phyloP scores from a whole-genome alignment of 1,284 basidiomycete genomes.

The Meira miltonrushii region DNA sequence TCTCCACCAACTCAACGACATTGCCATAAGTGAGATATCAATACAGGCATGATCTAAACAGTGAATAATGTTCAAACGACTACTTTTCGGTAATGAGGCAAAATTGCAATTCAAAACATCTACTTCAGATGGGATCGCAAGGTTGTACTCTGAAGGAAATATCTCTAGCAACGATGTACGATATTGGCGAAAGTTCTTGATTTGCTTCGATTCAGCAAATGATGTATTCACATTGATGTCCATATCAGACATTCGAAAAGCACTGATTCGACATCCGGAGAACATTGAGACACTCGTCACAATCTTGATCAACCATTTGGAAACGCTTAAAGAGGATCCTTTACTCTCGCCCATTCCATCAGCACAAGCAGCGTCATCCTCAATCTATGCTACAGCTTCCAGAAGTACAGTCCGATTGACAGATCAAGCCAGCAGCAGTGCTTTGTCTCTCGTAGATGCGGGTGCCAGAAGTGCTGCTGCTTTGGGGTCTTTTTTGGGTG shows the following conservation, averaged over 20 bases:
- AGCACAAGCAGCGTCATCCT: constrained; percentile 10
- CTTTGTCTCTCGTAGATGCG: constrained; percentile 17
- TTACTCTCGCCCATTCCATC: constrained; percentile 20
- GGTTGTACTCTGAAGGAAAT: constrained; percentile 38
- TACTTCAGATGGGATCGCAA: constrained; percentile 25
- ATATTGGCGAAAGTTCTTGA: constrained; percentile 37
- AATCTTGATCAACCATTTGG: constrained; percentile 43
- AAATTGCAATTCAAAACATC: constrained; percentile 17
- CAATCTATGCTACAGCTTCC: constrained; percentile 17
- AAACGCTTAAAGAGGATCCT: constrained; percentile 39
- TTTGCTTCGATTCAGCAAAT: constrained; percentile 29
- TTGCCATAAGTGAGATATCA: too few relatives aligned
- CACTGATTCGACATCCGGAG: constrained; percentile 31
- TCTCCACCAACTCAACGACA: too few relatives aligned
- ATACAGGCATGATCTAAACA: too few relatives aligned
- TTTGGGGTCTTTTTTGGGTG: constrained; percentile 9
- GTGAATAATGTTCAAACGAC: constrained; percentile 7
- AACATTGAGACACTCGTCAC: constrained; percentile 42
- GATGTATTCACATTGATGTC: constrained; percentile 39
- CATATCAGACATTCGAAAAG: constrained; percentile 31
- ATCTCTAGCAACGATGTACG: constrained; percentile 36
- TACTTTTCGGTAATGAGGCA: constrained; percentile 13
- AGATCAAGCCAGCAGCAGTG: constrained; percentile 1
- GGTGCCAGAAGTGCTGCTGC: neutral
- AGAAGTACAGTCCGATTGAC: too few relatives aligned